These are phyloP conservation scores for Ulota crispa DNA, from an alignment of 225 moss, liverwort and hornwort species.

Conservation along the genomic window DNA sequence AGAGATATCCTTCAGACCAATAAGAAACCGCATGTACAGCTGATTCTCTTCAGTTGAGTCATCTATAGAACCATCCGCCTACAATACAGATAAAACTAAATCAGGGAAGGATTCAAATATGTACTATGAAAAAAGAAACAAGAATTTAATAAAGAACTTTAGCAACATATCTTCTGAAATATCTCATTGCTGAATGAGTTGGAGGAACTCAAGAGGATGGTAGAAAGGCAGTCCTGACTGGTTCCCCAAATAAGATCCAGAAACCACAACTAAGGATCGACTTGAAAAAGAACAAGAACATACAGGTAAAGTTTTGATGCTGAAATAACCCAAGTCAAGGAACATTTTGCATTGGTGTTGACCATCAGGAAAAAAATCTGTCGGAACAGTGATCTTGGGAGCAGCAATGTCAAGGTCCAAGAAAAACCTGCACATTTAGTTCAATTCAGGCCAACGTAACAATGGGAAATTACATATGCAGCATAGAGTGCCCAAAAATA, in stretches of 20 bases:
- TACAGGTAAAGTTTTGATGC: constrained; percentile 71
- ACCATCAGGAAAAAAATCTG: constrained; percentile 78
- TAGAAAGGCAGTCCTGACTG: neutral
- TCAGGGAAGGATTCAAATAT: neutral
- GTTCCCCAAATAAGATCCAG: neutral
- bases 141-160: neutral
- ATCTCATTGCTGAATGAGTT: neutral
- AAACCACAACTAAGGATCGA: neutral
- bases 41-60: constrained; percentile 68
- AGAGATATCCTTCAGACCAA: constrained; percentile 74
- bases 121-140: neutral
- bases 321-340: constrained; percentile 83
- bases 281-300: constrained; percentile 10
- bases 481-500: neutral
- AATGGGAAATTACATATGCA: neutral
- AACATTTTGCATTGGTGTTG: constrained; percentile 74
- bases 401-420: constrained; percentile 92
- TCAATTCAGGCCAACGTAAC: neutral
- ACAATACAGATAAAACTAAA: constrained; percentile 14
- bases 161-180: neutral
- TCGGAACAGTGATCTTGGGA: constrained; percentile 83
- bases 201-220: neutral
- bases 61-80: constrained; percentile 60
- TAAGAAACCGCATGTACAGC: constrained; percentile 84
- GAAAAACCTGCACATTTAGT: constrained; percentile 61